phyloP scores from a whole-genome alignment of 805 yeast species.

The Yarrowia sp. region DNA sequence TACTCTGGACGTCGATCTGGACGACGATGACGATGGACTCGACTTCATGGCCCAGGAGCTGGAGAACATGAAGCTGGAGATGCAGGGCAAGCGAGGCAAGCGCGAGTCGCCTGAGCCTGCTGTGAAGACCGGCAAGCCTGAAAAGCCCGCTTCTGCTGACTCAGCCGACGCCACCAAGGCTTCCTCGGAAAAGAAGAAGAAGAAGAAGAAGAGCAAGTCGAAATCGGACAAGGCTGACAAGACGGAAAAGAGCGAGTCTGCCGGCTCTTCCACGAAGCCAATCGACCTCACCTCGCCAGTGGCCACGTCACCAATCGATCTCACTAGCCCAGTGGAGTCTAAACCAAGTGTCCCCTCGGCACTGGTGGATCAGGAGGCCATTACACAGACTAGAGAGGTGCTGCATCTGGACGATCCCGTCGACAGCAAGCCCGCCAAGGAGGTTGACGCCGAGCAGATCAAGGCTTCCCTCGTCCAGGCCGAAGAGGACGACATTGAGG shows the following conservation, averaged over 20 bases:
- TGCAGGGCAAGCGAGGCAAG: constrained; percentile 12
- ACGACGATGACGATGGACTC: background rate
- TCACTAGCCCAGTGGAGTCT: constrained; percentile 4
- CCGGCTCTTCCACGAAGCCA: background rate
- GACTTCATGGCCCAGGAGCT: constrained; percentile 25
- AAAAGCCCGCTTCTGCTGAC: background rate
- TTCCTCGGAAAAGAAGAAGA: background rate
- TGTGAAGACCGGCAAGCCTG: background rate
- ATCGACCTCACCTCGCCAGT: constrained; percentile 5
- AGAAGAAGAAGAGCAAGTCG: background rate
- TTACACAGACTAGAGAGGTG: background rate
- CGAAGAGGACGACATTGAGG: background rate
- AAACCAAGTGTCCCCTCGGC: background rate
- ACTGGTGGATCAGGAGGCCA: background rate
- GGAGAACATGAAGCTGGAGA: constrained; percentile 21
- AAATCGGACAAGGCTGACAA: background rate
- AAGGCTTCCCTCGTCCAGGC: constrained; percentile 9
- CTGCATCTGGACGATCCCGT: background rate
- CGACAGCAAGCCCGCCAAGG: background rate
- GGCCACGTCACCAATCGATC: constrained; percentile 2
- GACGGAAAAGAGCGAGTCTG: background rate
- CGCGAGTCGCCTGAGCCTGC: background rate
- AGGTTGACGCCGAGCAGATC: background rate
- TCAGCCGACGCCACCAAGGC: background rate
- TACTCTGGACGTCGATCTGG: background rate